A percentile compares a stretch with the other conserved stretches of the same genome.
Evolutionary conservation across 352 stramenopile species (phyloP).

Genomic region (Globisporangium viniferum): DNA sequence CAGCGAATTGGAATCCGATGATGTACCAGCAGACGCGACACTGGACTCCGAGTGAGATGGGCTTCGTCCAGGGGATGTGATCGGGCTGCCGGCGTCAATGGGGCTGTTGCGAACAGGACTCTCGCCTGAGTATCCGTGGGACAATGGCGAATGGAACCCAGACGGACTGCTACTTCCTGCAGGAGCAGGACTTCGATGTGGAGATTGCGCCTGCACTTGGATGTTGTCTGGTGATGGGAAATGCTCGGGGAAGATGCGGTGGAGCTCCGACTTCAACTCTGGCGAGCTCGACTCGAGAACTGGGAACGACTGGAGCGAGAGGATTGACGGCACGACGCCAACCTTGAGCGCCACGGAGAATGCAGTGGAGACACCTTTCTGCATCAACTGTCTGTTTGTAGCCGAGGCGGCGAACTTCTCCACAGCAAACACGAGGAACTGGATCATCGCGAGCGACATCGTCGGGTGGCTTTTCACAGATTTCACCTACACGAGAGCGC

Average conservation of each 20-base stretch:
- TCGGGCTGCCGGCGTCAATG: conserved; percentile 41
- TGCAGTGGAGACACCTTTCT: conserved; percentile 78
- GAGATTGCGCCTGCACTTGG: conserved; percentile 30
- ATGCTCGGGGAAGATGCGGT: conserved; percentile 83
- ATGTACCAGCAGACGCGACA: conserved; percentile 38
- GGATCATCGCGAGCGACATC: conserved; percentile 80
- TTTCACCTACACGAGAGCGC: conserved; percentile 47
- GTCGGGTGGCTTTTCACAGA: conserved; percentile 83
- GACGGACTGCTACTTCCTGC: conserved; percentile 38
- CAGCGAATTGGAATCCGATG: conserved; percentile 59
- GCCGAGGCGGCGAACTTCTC: conserved; percentile 81
- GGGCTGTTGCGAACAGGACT: conserved; percentile 57
- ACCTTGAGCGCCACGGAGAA: conserved; percentile 76
- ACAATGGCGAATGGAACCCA: conserved; percentile 33
- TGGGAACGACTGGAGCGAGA: conserved; percentile 73
- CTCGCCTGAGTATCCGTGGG: conserved; percentile 28
- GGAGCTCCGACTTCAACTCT: conserved; percentile 65
- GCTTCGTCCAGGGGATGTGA: conserved; percentile 58
- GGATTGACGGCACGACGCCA: conserved; percentile 66
- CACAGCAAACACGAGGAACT: conserved; percentile 83
- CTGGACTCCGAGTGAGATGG: conserved; percentile 68
- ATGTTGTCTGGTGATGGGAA: conserved; percentile 63
- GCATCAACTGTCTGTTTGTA: conserved; percentile 73
- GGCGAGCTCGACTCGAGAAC: conserved; percentile 62
- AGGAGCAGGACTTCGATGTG: conserved; percentile 19